Base-by-base conservation (phyloP, 192 early-diverging fungal genomes). In the Podila epigama region DNA sequence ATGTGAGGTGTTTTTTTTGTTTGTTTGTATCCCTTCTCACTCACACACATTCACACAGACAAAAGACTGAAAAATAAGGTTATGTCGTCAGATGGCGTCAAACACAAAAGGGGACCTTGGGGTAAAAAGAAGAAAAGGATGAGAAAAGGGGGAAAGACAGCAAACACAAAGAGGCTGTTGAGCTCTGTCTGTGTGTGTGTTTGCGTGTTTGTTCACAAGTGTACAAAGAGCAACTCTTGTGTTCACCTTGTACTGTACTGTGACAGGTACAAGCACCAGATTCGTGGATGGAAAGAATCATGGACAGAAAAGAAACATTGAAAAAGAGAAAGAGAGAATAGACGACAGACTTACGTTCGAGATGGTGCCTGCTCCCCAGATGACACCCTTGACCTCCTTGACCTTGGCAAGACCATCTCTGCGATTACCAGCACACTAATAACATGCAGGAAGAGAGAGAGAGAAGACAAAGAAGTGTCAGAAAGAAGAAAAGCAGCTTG, bases 391-490 rank as follows among this genome's bases (percentile, higher is more conserved):
- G 58, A 91, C 89, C 2, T 88, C 84, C 64, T 92, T 93, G 69
- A 88, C 84, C 37, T 87, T 85, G 68, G 91, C 86, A 66, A 93
- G 88, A 9, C 93, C 91, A 48, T 92, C 89, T 39, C 93, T 79
- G 15, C 93, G 79, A 61, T 93, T 95, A 36, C 93, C 93, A 5
- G 93, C 93, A 63, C 93, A 95, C 81, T 94, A 87, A 12, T 13
- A 20, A 6, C 5, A 20, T 6, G 39, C 15, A 11, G 39, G 39
- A 15, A 15, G 15, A 15, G 39, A 41, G 15, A 11, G 9, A 52
- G 20, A 1, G 15, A n/a, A 7, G 54, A 13, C 5, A n/a, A n/a
- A n/a, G 29, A 6, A 2, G 22, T 54, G 52, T 0, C 16, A 16
- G 10, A 0, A 32, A 28, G 16, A 12, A 27, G 13, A 22, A 53